These are phyloP conservation scores for Capsicum rhomboideum DNA, from an alignment of 257 asterid genomes.

Conservation along the genomic window DNA sequence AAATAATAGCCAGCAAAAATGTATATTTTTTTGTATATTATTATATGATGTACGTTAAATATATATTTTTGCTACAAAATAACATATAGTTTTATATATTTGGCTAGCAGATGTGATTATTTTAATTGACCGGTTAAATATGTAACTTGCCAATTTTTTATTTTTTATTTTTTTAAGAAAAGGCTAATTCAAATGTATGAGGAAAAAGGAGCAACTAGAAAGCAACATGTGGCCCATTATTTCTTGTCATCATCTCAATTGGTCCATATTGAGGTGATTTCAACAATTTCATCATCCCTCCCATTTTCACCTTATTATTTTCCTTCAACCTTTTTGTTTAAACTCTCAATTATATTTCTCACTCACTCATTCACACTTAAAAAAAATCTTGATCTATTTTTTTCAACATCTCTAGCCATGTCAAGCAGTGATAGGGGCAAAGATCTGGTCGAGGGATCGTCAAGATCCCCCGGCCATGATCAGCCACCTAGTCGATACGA, in stretches of 20 bases:
- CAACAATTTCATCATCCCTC: not conserved
- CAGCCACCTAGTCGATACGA: not conserved
- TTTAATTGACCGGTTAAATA: not conserved
- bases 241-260: not conserved
- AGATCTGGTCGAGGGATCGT: not conserved
- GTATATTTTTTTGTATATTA: no score
- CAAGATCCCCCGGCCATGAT: not conserved
- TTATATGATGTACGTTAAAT: no score
- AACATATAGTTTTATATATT: no score
- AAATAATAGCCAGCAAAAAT: no score
- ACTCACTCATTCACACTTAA: not conserved
- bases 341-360: no score
- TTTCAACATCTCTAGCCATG: not conserved
- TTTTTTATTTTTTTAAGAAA: no score
- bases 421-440: conserved; percentile 1
- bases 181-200: not conserved
- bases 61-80: no score
- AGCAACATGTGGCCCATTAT: not conserved
- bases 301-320: not conserved
- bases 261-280: not conserved
- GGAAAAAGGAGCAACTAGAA: not conserved
- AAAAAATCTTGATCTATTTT: not conserved
- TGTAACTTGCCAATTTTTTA: not conserved
- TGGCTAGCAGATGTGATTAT: not conserved
- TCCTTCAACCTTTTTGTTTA: not conserved